Evolutionary conservation across 2,329 filamentous ascomycete species (phyloP), one percentile per base, ranked within the genome.

Genomic region (Lachnellula occidentalis): DNA sequence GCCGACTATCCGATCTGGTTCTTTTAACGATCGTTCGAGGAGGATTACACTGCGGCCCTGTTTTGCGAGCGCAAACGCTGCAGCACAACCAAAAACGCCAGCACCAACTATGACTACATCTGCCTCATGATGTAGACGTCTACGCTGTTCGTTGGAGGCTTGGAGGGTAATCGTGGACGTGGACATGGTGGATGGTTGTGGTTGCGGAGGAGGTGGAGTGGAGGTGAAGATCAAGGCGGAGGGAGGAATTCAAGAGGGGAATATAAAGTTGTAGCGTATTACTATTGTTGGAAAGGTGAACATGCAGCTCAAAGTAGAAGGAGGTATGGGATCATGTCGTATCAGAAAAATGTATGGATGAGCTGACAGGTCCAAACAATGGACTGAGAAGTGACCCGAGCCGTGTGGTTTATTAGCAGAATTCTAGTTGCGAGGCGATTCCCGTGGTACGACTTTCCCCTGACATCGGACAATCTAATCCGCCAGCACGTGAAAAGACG

Each of bases 1-100:
- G 64, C 94, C 94, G 47, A 99, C 91, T 63, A 99, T 99, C 60
- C 94, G 85, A 74, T 97, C 88, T 19, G 94, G 94, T 75, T 97
- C 87, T 72, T 90, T 90, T 73, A 97, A 77, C 73, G 85, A 95
- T 66, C 83, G 82, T 75, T 99, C 94, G 49, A 99, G 82, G 50
- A 99, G 76, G 24, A 97, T 80, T 24, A 99, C 92, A 70, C 88
- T 95, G 59, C 94, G 85, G 51, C 91, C 92, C 74, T 97, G 94
- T 64, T 88, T 86, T 56, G 88, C 92, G 45, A 97, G 79, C 21
- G 92, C 84, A 60, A 86, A 88, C 17, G 94, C 92, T 21, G 91
- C 77, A 19, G 92, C 89, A 71, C 90, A 95, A 41, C 94, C 94
- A 59, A 96, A 83, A 55, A 97, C 80, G 53, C 94, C 94, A 2